A percentile compares a stretch with the other conserved stretches of the same genome.
Conservation (phyloP, 2,329 filamentous ascomycete species). For the Diaporthe ampelina region DNA sequence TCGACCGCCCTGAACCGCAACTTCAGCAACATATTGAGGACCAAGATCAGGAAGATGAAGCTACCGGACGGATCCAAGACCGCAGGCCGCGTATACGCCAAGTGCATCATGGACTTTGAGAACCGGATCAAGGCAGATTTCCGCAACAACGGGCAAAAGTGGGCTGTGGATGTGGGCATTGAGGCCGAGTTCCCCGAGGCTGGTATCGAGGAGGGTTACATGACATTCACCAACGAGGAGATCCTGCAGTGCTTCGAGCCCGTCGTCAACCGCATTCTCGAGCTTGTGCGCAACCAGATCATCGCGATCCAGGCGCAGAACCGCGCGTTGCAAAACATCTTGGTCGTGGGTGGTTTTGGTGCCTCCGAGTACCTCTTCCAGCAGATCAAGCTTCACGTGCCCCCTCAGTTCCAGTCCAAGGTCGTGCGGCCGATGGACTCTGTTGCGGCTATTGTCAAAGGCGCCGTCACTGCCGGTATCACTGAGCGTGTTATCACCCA, state of each 20-base stretch:
- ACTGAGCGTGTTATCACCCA: slow-evolving; percentile 97
- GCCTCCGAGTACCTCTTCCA: slow-evolving; percentile 99
- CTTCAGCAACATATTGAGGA: slow-evolving; percentile 97
- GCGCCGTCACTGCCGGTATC: slow-evolving; percentile 96
- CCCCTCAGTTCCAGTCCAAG: slow-evolving; percentile 98
- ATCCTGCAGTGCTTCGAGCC: slow-evolving; percentile 99
- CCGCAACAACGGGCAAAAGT: slow-evolving; percentile 98
- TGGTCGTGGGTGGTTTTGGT: slow-evolving; percentile 98
- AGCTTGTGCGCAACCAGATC: slow-evolving; percentile 97
- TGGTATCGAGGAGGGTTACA: slow-evolving; percentile 98
- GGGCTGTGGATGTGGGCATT: slow-evolving; percentile 98
- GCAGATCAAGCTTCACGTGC: slow-evolving; percentile 98
- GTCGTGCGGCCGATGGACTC: slow-evolving; percentile 99
- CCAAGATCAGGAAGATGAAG: slow-evolving; percentile 99
- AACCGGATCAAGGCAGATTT: slow-evolving; percentile 99
- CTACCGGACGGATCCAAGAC: slow-evolving; percentile 96
- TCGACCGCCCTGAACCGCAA: slow-evolving; percentile 98
- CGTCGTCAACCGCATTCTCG: slow-evolving; percentile 95
- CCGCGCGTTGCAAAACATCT: slow-evolving; percentile 91
- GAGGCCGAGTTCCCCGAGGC: slow-evolving; percentile 98
- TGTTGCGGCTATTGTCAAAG: slow-evolving; percentile 98
- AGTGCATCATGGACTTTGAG: slow-evolving; percentile 99
- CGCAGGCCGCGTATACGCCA: slow-evolving; percentile 97
- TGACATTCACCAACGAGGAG: slow-evolving; percentile 99
- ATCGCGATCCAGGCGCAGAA: slow-evolving; percentile 99